Percentiles rank a stretch among this genome's conserved stretches.
phyloP scores from a whole-genome alignment of 768 basidiomycete species.

The Thelephora aurantiotincta region DNA sequence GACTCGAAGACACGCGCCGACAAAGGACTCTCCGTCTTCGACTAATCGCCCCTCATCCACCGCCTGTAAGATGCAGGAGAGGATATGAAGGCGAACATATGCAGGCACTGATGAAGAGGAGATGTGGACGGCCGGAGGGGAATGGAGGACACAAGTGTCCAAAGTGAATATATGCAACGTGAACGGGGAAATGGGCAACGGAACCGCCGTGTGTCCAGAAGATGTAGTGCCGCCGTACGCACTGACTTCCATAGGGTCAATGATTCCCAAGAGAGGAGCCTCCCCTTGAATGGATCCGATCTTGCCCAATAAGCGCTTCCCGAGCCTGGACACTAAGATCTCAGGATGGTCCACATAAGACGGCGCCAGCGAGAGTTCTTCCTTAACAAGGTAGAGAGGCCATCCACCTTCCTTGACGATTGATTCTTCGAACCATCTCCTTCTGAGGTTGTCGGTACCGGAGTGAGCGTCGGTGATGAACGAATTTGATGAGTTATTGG shows the following conservation, averaged over 20 bases:
- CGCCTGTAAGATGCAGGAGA: slow-evolving; percentile 44
- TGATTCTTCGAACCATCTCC: slow-evolving; percentile 69
- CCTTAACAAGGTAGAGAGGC: slow-evolving; percentile 56
- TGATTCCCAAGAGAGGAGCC: slow-evolving; percentile 38
- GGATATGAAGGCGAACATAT: slow-evolving; percentile 76
- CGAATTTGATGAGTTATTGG: slow-evolving; percentile 49
- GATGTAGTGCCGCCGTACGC: too few relatives aligned
- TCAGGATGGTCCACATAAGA: slow-evolving; percentile 34
- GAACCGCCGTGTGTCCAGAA: slow-evolving; percentile 37
- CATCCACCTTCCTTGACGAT: slow-evolving; percentile 76
- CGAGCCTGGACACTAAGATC: slow-evolving; percentile 38
- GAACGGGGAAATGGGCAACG: slow-evolving; percentile 50
- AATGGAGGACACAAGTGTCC: slow-evolving; percentile 27
- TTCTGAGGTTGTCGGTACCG: slow-evolving; percentile 48
- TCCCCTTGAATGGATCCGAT: slow-evolving; percentile 24
- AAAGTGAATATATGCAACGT: slow-evolving; percentile 53
- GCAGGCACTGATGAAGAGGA: slow-evolving; percentile 55
- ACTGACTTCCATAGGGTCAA: slow-evolving; percentile 22
- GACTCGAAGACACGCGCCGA: slow-evolving; percentile 53
- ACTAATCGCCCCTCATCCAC: slow-evolving; percentile 40
- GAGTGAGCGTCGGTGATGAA: slow-evolving; percentile 55
- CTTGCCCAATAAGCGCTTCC: slow-evolving; percentile 38
- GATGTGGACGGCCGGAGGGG: slow-evolving; percentile 60
- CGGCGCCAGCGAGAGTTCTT: slow-evolving; percentile 24
- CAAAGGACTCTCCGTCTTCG: slow-evolving; percentile 57